Evolutionary conservation across 2,329 filamentous ascomycete genomes (phyloP).

Genomic region (Fusarium cicatricum): DNA sequence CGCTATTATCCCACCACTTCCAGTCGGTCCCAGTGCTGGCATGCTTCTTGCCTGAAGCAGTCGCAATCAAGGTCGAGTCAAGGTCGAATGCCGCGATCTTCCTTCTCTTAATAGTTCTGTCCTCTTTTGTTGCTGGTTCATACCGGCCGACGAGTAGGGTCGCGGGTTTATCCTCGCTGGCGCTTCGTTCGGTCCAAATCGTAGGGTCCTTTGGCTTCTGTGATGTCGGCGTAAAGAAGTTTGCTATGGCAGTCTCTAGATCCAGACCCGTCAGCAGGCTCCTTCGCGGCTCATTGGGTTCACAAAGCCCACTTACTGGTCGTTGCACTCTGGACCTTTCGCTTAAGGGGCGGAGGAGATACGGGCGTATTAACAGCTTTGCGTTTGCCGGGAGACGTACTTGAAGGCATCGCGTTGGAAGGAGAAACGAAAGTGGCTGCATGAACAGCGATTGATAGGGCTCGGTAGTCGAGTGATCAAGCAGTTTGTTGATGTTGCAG

Average conservation of each 20-base stretch:
- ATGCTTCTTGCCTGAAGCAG: conserved; percentile 83
- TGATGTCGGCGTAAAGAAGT: conserved; percentile 87
- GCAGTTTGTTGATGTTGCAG: conserved; percentile 6
- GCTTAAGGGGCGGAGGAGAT: conserved; percentile 63
- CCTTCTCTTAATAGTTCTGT: conserved; percentile 48
- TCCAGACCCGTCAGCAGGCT: conserved; percentile 24
- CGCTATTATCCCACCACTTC: conserved; percentile 88
- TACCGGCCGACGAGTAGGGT: conserved; percentile 82
- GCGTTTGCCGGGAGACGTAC: conserved; percentile 43
- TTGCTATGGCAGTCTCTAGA: conserved; percentile 74
- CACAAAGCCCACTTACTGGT: conserved; percentile 52
- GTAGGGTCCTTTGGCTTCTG: conserved; percentile 83
- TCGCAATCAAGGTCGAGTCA: conserved; percentile 86
- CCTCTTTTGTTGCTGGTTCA: conserved; percentile 50
- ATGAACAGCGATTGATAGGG: conserved; percentile 14
- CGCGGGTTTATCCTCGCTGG: conserved; percentile 55
- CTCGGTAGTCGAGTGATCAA: neutral
- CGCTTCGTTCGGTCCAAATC: conserved; percentile 73
- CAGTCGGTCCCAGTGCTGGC: conserved; percentile 77
- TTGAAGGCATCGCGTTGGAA: conserved; percentile 39
- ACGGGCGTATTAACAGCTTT: conserved; percentile 53
- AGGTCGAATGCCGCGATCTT: conserved; percentile 79
- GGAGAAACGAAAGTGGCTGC: conserved; percentile 9
- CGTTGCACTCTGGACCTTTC: conserved; percentile 60
- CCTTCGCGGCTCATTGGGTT: neutral